phyloP scores from a whole-genome alignment of 1,284 basidiomycete species.

The Abortiporus biennis region DNA sequence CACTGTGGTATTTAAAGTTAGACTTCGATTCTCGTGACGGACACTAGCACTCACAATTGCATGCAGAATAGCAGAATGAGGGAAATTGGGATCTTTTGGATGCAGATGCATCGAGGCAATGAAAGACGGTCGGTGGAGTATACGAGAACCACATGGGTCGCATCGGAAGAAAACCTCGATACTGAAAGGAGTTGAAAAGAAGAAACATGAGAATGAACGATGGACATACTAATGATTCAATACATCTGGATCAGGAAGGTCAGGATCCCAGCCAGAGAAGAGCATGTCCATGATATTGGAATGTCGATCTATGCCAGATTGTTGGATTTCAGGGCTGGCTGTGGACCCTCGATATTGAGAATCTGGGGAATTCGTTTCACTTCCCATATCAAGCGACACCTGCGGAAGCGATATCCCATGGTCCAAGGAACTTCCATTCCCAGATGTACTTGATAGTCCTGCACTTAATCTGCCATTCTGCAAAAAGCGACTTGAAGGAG shows the following conservation, averaged over 20 bases:
- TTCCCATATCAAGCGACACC: slow-evolving; percentile 39
- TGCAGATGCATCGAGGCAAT: slow-evolving; percentile 67
- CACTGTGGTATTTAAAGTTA: slow-evolving; percentile 40
- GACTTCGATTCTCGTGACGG: neutral
- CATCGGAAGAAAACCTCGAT: slow-evolving; percentile 78
- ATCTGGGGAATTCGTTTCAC: slow-evolving; percentile 33
- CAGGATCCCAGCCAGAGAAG: slow-evolving; percentile 75
- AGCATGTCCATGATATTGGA: slow-evolving; percentile 52
- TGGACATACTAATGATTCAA: slow-evolving; percentile 66
- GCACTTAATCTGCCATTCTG: slow-evolving; percentile 15
- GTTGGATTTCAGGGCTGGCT: slow-evolving; percentile 42
- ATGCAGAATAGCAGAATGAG: slow-evolving; percentile 77
- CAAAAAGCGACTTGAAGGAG: slow-evolving; percentile 31
- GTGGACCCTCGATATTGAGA: slow-evolving; percentile 40
- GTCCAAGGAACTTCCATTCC: slow-evolving; percentile 18
- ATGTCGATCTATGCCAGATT: slow-evolving; percentile 12
- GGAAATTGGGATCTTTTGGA: slow-evolving; percentile 71
- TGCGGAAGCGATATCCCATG: slow-evolving; percentile 39
- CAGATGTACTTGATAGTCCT: slow-evolving; percentile 16
- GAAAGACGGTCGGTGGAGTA: slow-evolving; percentile 77
- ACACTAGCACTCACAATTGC: slow-evolving; percentile 53
- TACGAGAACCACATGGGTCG: slow-evolving; percentile 75
- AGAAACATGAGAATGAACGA: slow-evolving; percentile 9
- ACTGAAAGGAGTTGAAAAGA: slow-evolving; percentile 31
- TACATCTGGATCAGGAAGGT: slow-evolving; percentile 65